A percentile compares a stretch with the other conserved stretches of the same genome.
phyloP scores from a whole-genome alignment of 169 alveolate species.

The Blepharisma undulans region DNA sequence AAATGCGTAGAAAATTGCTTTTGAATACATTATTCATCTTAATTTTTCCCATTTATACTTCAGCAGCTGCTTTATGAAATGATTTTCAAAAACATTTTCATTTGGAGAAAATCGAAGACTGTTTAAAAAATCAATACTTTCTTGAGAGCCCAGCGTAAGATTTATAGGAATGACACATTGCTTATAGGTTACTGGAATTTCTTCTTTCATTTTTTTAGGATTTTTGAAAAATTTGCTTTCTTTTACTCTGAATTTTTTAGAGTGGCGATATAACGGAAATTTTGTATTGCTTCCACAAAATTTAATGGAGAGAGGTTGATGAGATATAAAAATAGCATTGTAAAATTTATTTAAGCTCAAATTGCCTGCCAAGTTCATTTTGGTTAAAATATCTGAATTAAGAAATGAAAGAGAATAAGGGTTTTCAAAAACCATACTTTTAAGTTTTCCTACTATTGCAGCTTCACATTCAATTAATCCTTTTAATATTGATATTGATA shows the following conservation, averaged over 20 bases:
- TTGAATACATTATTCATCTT: neutral
- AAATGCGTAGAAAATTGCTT: neutral
- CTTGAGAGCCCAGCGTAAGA: conserved; percentile 10
- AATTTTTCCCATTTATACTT: neutral
- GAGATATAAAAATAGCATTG: neutral
- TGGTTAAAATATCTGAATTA: neutral
- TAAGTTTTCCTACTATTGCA: neutral
- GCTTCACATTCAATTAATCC: neutral
- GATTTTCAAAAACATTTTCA: neutral
- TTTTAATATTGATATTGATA: neutral
- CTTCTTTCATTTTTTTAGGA: neutral
- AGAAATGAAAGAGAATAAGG: neutral
- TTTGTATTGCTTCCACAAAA: neutral
- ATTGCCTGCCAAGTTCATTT: neutral
- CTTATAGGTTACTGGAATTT: neutral
- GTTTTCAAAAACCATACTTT: neutral
- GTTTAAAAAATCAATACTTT: conserved; percentile 5
- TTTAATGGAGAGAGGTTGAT: neutral
- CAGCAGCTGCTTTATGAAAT: neutral
- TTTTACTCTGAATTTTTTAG: neutral
- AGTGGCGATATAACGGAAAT: neutral
- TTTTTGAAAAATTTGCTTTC: neutral
- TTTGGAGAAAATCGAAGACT: neutral
- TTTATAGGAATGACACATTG: neutral
- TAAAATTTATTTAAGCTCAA: neutral